These are phyloP conservation scores for Coemansia sp. DNA, from an alignment of 192 early-diverging fungal genomes.

Conservation along the genomic window DNA sequence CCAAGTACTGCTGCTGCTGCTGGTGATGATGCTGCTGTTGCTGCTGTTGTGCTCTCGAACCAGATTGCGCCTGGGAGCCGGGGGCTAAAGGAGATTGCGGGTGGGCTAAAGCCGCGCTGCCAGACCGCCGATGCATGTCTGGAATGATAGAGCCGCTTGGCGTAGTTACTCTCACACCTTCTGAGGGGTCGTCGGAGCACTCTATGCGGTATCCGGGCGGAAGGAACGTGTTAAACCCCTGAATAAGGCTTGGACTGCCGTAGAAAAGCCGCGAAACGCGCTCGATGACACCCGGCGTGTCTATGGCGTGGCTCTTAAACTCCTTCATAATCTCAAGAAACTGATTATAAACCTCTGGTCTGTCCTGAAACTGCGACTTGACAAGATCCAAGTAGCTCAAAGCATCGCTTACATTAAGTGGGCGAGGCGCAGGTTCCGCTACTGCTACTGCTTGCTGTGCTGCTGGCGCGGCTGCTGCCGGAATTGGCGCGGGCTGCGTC, in stretches of 20 bases:
- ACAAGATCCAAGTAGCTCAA: constrained; percentile 96
- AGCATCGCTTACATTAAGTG: constrained; percentile 81
- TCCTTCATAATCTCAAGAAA: constrained; percentile 99
- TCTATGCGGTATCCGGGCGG: constrained; percentile 98
- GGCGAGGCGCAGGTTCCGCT: constrained; percentile 26
- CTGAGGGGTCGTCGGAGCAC: constrained; percentile 74
- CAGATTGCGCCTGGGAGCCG: constrained; percentile 1
- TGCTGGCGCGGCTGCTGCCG: background rate
- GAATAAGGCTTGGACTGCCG: constrained; percentile 84
- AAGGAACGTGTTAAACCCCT: constrained; percentile 98
- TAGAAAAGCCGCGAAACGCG: constrained; percentile 95
- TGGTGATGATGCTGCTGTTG: constrained; percentile 12
- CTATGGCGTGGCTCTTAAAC: constrained; percentile 94
- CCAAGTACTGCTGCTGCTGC: constrained; percentile 20
- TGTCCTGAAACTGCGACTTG: constrained; percentile 85
- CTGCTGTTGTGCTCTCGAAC: background rate
- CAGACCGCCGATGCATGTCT: constrained; percentile 34
- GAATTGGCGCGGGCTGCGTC: background rate
- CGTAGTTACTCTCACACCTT: constrained; percentile 84
- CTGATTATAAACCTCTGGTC: constrained; percentile 94
- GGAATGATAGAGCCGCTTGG: constrained; percentile 62
- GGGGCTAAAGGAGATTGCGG: constrained; percentile 22
- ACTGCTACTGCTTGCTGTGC: constrained; percentile 14
- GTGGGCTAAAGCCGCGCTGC: background rate
- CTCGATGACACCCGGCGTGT: constrained; percentile 96